These are phyloP conservation scores for Sclerotinia sclerotiorum DNA, from an alignment of 2,329 filamentous ascomycete species.

Conservation along the genomic window DNA sequence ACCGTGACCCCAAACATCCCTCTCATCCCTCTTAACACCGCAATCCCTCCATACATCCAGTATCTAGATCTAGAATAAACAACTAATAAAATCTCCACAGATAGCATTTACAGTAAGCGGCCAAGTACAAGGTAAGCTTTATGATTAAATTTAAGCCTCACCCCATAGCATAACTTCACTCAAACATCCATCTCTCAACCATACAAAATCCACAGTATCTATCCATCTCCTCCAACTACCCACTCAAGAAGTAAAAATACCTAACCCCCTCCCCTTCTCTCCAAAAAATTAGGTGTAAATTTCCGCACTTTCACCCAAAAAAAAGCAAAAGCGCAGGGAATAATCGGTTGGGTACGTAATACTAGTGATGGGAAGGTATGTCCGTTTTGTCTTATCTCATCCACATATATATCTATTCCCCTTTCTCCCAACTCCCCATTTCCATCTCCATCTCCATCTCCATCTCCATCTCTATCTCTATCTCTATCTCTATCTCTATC, in stretches of 20 bases:
- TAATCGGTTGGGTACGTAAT: conserved; percentile 65
- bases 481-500: no score
- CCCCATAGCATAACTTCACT: background rate
- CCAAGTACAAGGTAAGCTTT: conserved; percentile 5
- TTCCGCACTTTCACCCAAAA: conserved; percentile 52
- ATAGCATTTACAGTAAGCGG: conserved; percentile 17
- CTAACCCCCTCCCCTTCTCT: no score
- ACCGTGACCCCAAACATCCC: background rate
- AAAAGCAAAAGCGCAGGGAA: conserved; percentile 49
- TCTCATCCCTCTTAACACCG: background rate
- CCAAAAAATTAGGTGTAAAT: background rate
- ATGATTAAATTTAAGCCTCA: no score
- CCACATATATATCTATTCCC: background rate
- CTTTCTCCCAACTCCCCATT: background rate
- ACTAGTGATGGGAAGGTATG: conserved; percentile 55
- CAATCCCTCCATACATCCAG: background rate
- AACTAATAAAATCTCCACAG: background rate
- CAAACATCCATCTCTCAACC: accelerated
- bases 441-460: no score
- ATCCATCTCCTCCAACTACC: no score
- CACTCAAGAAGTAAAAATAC: background rate
- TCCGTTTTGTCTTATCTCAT: no score
- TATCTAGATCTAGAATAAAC: background rate
- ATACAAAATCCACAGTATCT: background rate
- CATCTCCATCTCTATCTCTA: no score